Percentiles rank a stretch among this genome's conserved stretches.
Evolutionary conservation across 345 rosid genomes (phyloP).

Genomic region (Syzygium aqueum): DNA sequence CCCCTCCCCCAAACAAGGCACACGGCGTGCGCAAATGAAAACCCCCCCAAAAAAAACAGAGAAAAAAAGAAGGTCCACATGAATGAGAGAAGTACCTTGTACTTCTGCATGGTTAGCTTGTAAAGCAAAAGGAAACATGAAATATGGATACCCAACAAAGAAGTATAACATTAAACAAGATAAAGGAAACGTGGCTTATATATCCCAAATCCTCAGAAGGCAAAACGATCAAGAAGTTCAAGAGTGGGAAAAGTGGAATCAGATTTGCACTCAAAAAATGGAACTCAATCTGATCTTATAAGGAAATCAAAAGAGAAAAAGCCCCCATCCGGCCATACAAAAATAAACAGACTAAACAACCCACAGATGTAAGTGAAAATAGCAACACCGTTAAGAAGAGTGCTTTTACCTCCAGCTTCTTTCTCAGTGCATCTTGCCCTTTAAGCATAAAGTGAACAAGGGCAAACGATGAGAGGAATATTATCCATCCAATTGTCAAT

Average conservation of each 20-base stretch:
- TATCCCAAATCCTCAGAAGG: background rate
- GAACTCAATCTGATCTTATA: background rate
- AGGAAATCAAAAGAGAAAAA: background rate
- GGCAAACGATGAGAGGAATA: constrained; percentile 71
- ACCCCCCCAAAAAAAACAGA: background rate
- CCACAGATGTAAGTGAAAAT: background rate
- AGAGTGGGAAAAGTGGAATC: background rate
- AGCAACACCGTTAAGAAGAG: background rate
- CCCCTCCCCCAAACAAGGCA: background rate
- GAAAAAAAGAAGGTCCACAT: background rate
- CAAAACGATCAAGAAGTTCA: background rate
- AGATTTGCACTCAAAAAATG: background rate
- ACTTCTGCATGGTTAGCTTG: background rate
- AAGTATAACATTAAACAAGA: background rate
- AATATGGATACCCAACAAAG: background rate
- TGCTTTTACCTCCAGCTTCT: constrained; percentile 61
- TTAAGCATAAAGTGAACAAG: constrained; percentile 68
- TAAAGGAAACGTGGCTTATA: background rate
- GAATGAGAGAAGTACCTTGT: background rate
- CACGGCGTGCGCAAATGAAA: fast-evolving
- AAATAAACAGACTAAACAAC: background rate
- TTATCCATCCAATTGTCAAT: constrained; percentile 82
- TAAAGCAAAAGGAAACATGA: background rate
- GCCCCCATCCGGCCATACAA: background rate
- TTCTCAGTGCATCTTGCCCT: constrained; percentile 75